Conservation (phyloP, 2,329 filamentous ascomycete species). For the Stachybotrys chlorohalonatus region DNA sequence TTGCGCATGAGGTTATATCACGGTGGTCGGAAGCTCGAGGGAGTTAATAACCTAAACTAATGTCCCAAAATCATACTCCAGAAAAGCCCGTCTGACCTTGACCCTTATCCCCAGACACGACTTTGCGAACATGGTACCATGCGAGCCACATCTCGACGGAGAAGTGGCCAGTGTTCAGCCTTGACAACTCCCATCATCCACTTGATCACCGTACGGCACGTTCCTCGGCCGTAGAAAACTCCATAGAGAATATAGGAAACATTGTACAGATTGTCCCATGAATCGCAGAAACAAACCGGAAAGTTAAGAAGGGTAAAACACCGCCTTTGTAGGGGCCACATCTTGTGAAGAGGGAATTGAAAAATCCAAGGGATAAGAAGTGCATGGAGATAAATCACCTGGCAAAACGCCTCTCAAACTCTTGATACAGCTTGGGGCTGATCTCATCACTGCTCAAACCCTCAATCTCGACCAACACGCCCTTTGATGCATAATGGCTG, state of each 20-base stretch:
- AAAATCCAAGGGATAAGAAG: neutral
- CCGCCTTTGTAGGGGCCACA: neutral
- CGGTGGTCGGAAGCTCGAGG: no score
- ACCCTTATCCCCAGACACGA: neutral
- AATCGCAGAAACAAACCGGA: neutral
- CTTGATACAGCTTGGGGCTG: constrained; percentile 73
- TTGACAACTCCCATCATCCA: neutral
- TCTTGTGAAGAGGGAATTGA: neutral
- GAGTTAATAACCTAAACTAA: neutral
- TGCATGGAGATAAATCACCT: constrained; percentile 5
- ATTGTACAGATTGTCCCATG: neutral
- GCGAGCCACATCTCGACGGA: neutral
- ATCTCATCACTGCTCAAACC: constrained; percentile 94
- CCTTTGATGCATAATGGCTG: constrained; percentile 79
- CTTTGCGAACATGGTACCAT: neutral
- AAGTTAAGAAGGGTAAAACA: neutral
- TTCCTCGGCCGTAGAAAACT: neutral
- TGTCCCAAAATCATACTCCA: neutral
- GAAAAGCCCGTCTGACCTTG: neutral
- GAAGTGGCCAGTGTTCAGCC: neutral
- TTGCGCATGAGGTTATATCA: no score
- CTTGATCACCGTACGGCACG: neutral
- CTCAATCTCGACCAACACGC: constrained; percentile 77
- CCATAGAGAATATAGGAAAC: neutral
- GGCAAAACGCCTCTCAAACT: constrained; percentile 70